A percentile compares a stretch with the other conserved stretches of the same genome.
Evolutionary conservation across 179 eudicot genomes (phyloP).

Genomic region (Nepenthes alata): DNA sequence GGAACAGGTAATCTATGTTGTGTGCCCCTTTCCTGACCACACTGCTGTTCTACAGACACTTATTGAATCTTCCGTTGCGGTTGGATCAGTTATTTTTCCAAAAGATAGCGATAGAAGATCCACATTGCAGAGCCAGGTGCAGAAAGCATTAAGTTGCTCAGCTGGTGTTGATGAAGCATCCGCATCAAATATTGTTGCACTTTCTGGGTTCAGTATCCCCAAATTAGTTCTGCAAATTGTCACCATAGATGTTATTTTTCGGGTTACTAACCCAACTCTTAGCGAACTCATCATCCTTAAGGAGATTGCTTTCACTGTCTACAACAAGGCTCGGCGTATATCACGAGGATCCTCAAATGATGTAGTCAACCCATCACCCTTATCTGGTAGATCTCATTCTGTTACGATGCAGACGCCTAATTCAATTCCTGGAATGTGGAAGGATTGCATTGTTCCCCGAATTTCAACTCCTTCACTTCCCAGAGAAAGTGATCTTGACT

Average conservation of each 20-base stretch:
- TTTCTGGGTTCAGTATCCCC: conserved; percentile 87
- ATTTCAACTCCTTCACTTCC: conserved; percentile 43
- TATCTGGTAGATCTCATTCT: conserved; percentile 59
- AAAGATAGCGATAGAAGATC: conserved; percentile 79
- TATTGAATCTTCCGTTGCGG: conserved; percentile 64
- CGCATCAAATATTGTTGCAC: conserved; percentile 61
- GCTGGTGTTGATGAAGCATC: conserved; percentile 85
- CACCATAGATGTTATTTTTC: conserved; percentile 75
- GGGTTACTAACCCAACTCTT: conserved; percentile 74
- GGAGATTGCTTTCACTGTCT: conserved; percentile 93
- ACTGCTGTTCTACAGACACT: conserved; percentile 71
- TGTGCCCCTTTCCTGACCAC: conserved; percentile 95
- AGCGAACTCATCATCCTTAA: conserved; percentile 69
- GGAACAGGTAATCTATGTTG: conserved; percentile 83
- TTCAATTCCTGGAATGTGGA: conserved; percentile 84
- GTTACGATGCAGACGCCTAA: conserved; percentile 53
- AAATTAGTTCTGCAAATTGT: conserved; percentile 81
- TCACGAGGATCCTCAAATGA: conserved; percentile 56
- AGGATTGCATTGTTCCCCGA: conserved; percentile 71
- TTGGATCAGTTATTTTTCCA: conserved; percentile 59
- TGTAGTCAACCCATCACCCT: conserved; percentile 32
- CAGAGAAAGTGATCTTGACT: conserved; percentile 73
- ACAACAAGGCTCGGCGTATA: conserved; percentile 85
- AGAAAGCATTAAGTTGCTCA: conserved; percentile 69
- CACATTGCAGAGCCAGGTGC: conserved; percentile 60